Evolutionary conservation across 2,329 filamentous ascomycete species (phyloP).

Genomic region (Fusarium neocosmosporiellum): DNA sequence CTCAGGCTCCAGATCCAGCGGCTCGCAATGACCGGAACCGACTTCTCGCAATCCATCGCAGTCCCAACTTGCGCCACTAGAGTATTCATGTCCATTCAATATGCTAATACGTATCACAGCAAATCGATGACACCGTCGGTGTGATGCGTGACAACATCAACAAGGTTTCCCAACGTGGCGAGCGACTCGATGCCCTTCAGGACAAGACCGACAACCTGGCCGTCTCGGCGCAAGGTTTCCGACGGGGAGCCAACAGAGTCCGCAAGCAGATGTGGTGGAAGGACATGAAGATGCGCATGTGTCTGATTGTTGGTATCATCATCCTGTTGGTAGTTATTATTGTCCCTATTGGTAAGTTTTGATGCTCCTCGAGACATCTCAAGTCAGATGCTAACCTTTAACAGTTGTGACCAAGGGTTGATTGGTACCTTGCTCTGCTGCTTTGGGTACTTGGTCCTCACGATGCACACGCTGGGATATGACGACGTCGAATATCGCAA

Average conservation of each 20-base stretch:
- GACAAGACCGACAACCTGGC: constrained; percentile 96
- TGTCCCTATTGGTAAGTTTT: constrained; percentile 80
- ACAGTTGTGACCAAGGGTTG: constrained; percentile 52
- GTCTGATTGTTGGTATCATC: constrained; percentile 90
- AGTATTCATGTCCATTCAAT: neutral
- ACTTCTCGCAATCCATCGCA: constrained; percentile 2
- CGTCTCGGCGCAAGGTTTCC: constrained; percentile 93
- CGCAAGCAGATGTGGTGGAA: constrained; percentile 99
- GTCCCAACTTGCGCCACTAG: neutral
- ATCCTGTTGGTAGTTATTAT: constrained; percentile 94
- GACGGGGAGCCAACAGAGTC: constrained; percentile 94
- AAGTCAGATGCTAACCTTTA: constrained; percentile 18
- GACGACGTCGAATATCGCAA: constrained; percentile 43
- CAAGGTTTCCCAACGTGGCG: constrained; percentile 93
- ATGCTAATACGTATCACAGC: constrained; percentile 63
- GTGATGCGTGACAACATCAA: constrained; percentile 99
- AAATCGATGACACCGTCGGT: constrained; percentile 96
- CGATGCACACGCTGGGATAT: constrained; percentile 39
- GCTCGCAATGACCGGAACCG: neutral
- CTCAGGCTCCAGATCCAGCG: neutral
- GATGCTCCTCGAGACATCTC: no score
- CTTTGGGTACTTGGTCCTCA: constrained; percentile 43
- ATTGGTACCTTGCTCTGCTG: constrained; percentile 41
- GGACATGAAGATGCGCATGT: constrained; percentile 99
- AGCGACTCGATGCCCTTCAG: constrained; percentile 86